Conservation (phyloP, 495 filamentous ascomycete species). For the Hypoxylon intermedium region DNA sequence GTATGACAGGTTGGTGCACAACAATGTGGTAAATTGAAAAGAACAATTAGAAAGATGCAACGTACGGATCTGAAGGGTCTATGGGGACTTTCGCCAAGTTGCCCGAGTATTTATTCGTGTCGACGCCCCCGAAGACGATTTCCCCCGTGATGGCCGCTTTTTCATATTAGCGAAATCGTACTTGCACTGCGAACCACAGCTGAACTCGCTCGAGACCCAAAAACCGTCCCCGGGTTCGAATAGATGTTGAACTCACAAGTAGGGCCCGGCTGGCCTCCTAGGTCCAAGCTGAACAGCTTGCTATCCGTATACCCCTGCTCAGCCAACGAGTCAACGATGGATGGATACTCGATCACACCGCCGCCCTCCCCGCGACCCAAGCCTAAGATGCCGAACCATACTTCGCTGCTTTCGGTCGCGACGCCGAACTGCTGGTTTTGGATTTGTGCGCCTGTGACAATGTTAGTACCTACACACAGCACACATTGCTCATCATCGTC, state of each 20-base stretch:
- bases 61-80: conserved; percentile 41
- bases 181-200: no score
- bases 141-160: conserved; percentile 60
- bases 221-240: no score
- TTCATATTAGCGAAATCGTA: conserved; percentile 36
- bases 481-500: no score
- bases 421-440: conserved; percentile 52
- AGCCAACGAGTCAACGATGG: conserved; percentile 70
- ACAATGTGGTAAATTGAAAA: no score
- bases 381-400: conserved; percentile 74
- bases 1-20: no score
- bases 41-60: no score
- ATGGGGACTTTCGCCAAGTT: conserved; percentile 56
- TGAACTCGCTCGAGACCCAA: conserved; percentile 1
- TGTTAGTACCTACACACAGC: conserved; percentile 14
- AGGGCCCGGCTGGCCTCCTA: conserved; percentile 50
- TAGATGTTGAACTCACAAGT: conserved; percentile 41
- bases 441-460: conserved; percentile 43
- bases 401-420: conserved; percentile 43
- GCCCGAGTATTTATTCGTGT: conserved; percentile 75
- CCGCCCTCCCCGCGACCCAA: conserved; percentile 63
- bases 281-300: conserved; percentile 74
- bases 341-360: conserved; percentile 63
- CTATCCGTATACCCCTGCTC: conserved; percentile 68
- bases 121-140: conserved; percentile 83